phyloP scores from a whole-genome alignment of 1,284 basidiomycete genomes.

The Takashimella tepidaria region DNA sequence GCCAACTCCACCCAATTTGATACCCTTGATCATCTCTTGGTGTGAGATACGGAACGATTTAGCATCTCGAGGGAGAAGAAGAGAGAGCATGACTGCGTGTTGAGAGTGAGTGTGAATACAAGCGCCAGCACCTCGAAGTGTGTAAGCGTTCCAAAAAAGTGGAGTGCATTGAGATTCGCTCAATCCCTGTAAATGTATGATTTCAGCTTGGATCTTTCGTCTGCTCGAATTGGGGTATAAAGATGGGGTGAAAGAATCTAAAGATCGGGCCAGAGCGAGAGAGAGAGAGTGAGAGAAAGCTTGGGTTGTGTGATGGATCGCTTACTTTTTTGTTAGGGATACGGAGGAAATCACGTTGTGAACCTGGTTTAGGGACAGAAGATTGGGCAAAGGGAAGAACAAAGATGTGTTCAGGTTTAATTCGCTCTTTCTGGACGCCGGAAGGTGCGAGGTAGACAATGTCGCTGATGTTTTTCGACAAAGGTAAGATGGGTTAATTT shows the following conservation, averaged over 20 bases:
- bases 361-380: slow-evolving; percentile 56
- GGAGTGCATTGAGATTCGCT: slow-evolving; percentile 80
- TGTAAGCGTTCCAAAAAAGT: slow-evolving; percentile 86
- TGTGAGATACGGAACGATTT: slow-evolving; percentile 66
- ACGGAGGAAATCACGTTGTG: slow-evolving; percentile 66
- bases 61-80: slow-evolving; percentile 60
- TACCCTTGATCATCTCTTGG: slow-evolving; percentile 84
- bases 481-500: no score
- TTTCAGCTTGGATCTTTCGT: not conserved
- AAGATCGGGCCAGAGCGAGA: no score
- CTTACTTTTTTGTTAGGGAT: slow-evolving; percentile 56
- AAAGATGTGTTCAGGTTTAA: slow-evolving; percentile 71
- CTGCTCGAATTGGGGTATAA: not conserved
- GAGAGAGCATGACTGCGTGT: slow-evolving; percentile 64
- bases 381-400: slow-evolving; percentile 71
- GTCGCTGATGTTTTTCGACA: slow-evolving; percentile 53
- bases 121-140: slow-evolving; percentile 65
- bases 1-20: slow-evolving; percentile 67
- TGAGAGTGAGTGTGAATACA: slow-evolving; percentile 73
- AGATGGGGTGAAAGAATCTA: no score
- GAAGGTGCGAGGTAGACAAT: slow-evolving; percentile 80
- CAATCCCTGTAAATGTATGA: slow-evolving; percentile 45
- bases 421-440: slow-evolving; percentile 82
- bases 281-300: not conserved
- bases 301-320: no score